A percentile compares a stretch with the other conserved stretches of the same genome.
Conservation (phyloP, 2,329 filamentous ascomycete species). For the Nannizzia gypsea region DNA sequence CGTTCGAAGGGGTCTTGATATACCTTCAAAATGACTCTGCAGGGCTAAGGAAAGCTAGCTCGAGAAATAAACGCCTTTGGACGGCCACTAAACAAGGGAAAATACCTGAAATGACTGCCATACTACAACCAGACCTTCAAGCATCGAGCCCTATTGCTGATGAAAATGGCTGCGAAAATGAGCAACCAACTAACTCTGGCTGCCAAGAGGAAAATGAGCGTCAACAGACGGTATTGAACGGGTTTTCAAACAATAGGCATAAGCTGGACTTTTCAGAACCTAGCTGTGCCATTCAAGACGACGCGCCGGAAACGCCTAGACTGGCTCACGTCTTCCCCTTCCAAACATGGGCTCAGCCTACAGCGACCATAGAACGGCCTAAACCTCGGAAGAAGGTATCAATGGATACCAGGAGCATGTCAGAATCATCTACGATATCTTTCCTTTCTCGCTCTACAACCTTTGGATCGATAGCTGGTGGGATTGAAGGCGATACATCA, state of each 20-base stretch:
- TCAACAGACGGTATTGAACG: not conserved
- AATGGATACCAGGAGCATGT: conserved; percentile 81
- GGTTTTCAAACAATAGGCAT: not conserved
- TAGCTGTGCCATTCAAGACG: conserved; percentile 13
- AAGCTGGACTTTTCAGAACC: conserved; percentile 16
- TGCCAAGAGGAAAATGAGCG: not conserved
- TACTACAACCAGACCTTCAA: conserved; percentile 60
- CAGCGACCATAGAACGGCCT: conserved; percentile 30
- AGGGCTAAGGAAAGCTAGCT: conserved; percentile 70
- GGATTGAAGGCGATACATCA: conserved; percentile 74
- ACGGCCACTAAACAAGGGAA: conserved; percentile 70
- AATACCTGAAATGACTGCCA: conserved; percentile 58
- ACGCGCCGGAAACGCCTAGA: conserved; percentile 21
- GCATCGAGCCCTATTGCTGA: conserved; percentile 26
- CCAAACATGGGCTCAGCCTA: conserved; percentile 45
- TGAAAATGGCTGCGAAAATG: conserved; percentile 18
- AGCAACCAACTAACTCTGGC: conserved; percentile 14
- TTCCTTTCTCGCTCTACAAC: conserved; percentile 70
- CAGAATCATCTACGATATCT: conserved; percentile 72
- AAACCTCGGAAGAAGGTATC: conserved; percentile 63
- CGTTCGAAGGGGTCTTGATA: conserved; percentile 82
- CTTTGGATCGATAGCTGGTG: conserved; percentile 59
- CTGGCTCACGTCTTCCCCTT: conserved; percentile 88
- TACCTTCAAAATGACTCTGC: conserved; percentile 77
- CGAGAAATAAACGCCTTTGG: conserved; percentile 77